These are phyloP conservation scores for Podospora comata DNA, from an alignment of 495 filamentous ascomycete species.

Conservation along the genomic window DNA sequence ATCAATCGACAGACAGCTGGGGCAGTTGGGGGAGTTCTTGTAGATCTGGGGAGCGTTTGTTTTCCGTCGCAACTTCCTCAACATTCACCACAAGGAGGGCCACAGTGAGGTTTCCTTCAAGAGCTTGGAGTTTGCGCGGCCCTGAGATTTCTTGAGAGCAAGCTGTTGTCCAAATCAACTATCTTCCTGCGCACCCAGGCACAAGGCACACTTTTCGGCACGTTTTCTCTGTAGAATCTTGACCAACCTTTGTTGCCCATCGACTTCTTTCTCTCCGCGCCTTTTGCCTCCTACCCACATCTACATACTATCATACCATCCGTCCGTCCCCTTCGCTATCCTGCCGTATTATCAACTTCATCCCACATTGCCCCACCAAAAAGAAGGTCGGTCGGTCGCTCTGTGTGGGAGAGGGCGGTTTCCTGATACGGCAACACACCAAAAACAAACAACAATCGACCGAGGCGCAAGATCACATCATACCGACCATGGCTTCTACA, in stretches of 20 bases:
- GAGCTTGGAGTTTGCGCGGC: neutral
- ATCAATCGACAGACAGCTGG: neutral
- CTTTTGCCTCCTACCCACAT: neutral
- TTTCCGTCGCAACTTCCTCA: neutral
- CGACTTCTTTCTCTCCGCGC: constrained; percentile 1
- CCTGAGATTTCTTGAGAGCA: neutral
- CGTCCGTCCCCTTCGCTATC: neutral
- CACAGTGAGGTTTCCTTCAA: neutral
- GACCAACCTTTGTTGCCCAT: neutral
- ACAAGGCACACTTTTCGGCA: neutral
- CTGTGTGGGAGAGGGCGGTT: neutral
- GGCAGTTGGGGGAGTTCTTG: neutral
- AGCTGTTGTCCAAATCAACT: neutral
- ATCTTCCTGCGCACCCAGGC: constrained; percentile 2
- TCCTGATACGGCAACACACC: neutral
- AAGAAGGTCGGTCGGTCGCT: neutral
- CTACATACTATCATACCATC: neutral
- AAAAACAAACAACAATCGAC: constrained; percentile 11
- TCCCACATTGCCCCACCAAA: neutral
- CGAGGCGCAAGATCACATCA: neutral
- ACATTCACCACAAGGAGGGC: neutral
- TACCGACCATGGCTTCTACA: constrained; percentile 39
- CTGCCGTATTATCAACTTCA: neutral
- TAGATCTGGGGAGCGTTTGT: neutral
- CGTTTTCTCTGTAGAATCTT: constrained; percentile 4